Evolutionary conservation across 768 basidiomycete species (phyloP).

Genomic region (Russula sp.): DNA sequence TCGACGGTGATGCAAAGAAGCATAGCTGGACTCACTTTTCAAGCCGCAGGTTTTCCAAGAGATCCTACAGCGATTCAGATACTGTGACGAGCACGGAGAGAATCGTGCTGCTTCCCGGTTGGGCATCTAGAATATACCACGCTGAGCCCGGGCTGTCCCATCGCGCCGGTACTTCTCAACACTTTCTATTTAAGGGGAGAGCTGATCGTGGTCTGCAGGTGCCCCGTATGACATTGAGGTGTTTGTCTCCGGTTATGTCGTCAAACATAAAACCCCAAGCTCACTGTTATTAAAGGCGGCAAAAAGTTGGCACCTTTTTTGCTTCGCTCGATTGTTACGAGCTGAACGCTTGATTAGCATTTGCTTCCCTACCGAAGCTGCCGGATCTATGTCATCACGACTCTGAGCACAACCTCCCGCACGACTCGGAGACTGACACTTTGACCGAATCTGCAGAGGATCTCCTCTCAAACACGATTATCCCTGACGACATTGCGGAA

Average conservation of each 20-base stretch:
- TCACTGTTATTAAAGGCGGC: slow-evolving; percentile 66
- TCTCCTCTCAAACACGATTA: slow-evolving; percentile 36
- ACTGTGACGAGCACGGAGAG: slow-evolving; percentile 33
- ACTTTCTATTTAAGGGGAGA: background rate
- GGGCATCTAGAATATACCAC: slow-evolving; percentile 55
- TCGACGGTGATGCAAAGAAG: slow-evolving; percentile 23
- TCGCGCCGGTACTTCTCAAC: slow-evolving; percentile 26
- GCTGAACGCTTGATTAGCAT: slow-evolving; percentile 1
- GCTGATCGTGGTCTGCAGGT: slow-evolving; percentile 30
- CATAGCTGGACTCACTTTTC: slow-evolving; percentile 61
- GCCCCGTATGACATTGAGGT: slow-evolving; percentile 61
- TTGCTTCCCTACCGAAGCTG: slow-evolving; percentile 20
- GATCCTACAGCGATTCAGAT: slow-evolving; percentile 21
- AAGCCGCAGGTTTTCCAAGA: slow-evolving; percentile 36
- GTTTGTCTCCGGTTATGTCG: slow-evolving; percentile 71
- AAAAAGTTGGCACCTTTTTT: slow-evolving; percentile 43
- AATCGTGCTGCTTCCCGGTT: slow-evolving; percentile 69
- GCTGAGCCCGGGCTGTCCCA: slow-evolving; percentile 17
- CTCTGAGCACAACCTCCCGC: slow-evolving; percentile 27
- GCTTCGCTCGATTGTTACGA: background rate
- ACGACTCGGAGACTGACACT: background rate
- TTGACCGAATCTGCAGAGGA: slow-evolving; percentile 39
- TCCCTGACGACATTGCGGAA: slow-evolving; percentile 54
- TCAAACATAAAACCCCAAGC: slow-evolving; percentile 50
- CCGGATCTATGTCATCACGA: slow-evolving; percentile 25